These are phyloP conservation scores for Scheffersomyces stipitis DNA, from an alignment of 805 yeast species.

Conservation along the genomic window DNA sequence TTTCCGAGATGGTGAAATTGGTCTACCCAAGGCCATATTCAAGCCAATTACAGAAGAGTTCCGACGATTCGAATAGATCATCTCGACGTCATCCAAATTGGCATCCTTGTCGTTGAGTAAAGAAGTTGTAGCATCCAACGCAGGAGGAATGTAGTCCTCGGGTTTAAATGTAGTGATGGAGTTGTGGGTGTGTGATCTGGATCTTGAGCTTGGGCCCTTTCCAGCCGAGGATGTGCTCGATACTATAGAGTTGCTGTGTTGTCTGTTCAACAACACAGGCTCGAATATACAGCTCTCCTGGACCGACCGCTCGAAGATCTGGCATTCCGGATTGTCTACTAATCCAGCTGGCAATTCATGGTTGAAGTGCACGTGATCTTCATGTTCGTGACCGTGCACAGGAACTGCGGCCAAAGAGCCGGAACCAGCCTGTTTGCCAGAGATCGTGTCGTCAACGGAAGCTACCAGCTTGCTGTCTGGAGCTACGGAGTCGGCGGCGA, in stretches of 20 bases:
- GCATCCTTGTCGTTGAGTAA: slow-evolving; percentile 59
- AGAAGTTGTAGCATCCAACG: slow-evolving; percentile 72
- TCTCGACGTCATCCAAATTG: slow-evolving; percentile 67
- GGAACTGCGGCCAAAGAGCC: background rate
- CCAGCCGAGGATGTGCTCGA: background rate
- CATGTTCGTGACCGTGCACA: background rate
- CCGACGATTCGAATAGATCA: slow-evolving; percentile 59
- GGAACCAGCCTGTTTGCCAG: background rate
- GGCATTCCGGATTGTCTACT: slow-evolving; percentile 20
- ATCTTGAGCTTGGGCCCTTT: slow-evolving; percentile 8
- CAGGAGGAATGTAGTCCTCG: slow-evolving; percentile 78
- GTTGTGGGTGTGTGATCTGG: slow-evolving; percentile 21
- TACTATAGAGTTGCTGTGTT: background rate
- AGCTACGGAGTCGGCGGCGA: background rate
- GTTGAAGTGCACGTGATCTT: slow-evolving; percentile 6
- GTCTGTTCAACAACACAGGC: slow-evolving; percentile 2
- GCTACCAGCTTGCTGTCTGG: background rate
- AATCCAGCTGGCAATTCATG: slow-evolving; percentile 11
- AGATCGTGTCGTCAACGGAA: background rate
- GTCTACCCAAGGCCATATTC: slow-evolving; percentile 49
- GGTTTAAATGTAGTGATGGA: slow-evolving; percentile 31
- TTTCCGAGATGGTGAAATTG: slow-evolving; percentile 39
- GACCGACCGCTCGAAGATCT: slow-evolving; percentile 43
- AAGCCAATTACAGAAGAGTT: slow-evolving; percentile 53
- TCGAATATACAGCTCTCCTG: slow-evolving; percentile 27